Evolutionary conservation across 768 basidiomycete species (phyloP).

Genomic region (Podaxis sp.): DNA sequence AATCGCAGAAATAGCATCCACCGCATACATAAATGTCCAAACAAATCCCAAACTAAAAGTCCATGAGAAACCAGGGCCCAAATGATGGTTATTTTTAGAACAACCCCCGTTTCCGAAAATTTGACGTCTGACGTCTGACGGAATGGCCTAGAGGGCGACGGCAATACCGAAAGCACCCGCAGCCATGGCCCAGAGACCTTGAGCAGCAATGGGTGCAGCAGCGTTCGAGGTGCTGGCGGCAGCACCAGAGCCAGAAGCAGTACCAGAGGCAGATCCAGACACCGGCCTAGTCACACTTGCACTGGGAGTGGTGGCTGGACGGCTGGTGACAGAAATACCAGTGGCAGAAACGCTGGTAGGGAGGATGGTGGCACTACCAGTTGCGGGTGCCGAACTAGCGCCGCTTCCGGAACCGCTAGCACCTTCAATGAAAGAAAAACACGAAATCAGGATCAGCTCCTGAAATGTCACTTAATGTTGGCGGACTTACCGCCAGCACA

Average conservation of each 20-base stretch:
- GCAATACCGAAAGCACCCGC: conserved; percentile 10
- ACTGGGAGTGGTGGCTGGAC: background rate
- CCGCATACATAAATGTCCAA: background rate
- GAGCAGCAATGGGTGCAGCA: background rate
- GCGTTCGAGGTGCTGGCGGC: background rate
- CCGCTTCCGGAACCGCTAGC: background rate
- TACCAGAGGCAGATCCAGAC: background rate
- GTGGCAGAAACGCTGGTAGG: background rate
- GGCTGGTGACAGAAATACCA: background rate
- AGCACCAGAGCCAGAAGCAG: background rate
- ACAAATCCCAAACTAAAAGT: background rate
- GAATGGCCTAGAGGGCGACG: background rate
- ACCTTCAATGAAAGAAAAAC: background rate
- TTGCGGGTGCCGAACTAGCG: background rate
- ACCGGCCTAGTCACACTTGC: background rate
- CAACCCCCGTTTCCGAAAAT: background rate
- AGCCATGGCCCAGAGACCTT: conserved; percentile 13
- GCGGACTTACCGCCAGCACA: background rate
- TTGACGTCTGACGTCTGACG: background rate
- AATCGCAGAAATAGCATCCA: background rate
- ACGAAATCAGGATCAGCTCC: background rate
- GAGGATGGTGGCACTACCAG: background rate
- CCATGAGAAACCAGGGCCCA: background rate
- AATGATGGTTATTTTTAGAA: background rate
- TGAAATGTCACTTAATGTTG: background rate